These are phyloP conservation scores for Colletotrichum godetiae DNA, from an alignment of 2,329 filamentous ascomycete genomes.

Conservation along the genomic window DNA sequence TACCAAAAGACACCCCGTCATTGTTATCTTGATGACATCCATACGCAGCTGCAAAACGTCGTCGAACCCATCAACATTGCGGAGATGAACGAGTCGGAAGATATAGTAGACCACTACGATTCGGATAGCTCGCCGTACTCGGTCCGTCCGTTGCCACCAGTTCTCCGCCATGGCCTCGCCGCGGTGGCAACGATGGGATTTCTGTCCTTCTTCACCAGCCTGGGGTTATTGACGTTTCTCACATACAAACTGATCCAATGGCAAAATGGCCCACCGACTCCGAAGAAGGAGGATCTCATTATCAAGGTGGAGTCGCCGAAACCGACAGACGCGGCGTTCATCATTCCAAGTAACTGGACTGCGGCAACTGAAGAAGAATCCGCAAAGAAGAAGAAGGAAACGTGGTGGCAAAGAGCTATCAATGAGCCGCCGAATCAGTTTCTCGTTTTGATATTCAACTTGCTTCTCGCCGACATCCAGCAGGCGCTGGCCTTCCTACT, in stretches of 20 bases:
- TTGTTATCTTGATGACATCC: background rate
- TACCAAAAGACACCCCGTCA: background rate
- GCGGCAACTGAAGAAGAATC: conserved; percentile 36
- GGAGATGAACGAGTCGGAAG: conserved; percentile 35
- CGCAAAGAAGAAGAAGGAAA: conserved; percentile 2
- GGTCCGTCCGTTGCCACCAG: conserved; percentile 48
- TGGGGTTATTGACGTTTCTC: conserved; percentile 47
- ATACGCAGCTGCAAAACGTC: conserved; percentile 16
- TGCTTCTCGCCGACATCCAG: conserved; percentile 75
- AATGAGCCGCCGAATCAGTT: conserved; percentile 70
- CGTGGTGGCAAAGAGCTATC: conserved; percentile 39
- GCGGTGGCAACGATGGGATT: conserved; percentile 51
- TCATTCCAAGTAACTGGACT: conserved; percentile 41
- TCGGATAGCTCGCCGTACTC: conserved; percentile 43
- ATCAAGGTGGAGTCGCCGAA: conserved; percentile 21
- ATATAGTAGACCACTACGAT: conserved; percentile 37
- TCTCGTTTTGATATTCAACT: conserved; percentile 75
- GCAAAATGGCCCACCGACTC: conserved; percentile 40
- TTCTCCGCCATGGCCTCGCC: conserved; percentile 48
- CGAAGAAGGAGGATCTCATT: conserved; percentile 13
- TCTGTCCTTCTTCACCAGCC: conserved; percentile 48
- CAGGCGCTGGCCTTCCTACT: conserved; percentile 74
- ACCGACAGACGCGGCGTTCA: conserved; percentile 39
- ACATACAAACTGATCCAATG: conserved; percentile 49
- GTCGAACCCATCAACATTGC: conserved; percentile 22